Conservation (phyloP, 2,329 filamentous ascomycete species). For the Exophiala calicioides region DNA sequence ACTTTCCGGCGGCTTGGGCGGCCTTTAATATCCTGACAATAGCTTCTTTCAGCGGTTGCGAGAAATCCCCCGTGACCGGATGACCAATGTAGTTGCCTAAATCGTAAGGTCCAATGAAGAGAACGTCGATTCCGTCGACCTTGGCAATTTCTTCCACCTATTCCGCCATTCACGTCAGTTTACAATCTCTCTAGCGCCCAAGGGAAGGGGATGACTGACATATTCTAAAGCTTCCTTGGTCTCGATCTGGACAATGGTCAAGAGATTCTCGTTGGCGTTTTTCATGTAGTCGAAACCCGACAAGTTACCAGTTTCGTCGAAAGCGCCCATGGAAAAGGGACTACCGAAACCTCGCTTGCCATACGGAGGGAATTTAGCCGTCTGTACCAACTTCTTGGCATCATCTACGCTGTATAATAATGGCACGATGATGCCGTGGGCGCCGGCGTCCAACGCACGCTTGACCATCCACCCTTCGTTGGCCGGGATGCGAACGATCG, state of each 20-base stretch:
- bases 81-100: slow-evolving; percentile 60
- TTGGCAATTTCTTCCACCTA: slow-evolving; percentile 53
- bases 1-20: slow-evolving; percentile 55
- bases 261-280: slow-evolving; percentile 54
- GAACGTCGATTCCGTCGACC: slow-evolving; percentile 53
- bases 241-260: slow-evolving; percentile 52
- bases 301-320: slow-evolving; percentile 41
- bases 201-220: slow-evolving; percentile 30
- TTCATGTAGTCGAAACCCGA: slow-evolving; percentile 51
- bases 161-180: slow-evolving; percentile 8
- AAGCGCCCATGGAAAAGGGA: slow-evolving; percentile 54
- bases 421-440: slow-evolving; percentile 60
- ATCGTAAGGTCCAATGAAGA: slow-evolving; percentile 59
- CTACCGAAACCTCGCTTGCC: slow-evolving; percentile 59
- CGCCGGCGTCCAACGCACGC: slow-evolving; percentile 60
- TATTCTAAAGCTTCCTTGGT: slow-evolving; percentile 43
- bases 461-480: slow-evolving; percentile 66
- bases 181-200: neutral
- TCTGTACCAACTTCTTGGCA: slow-evolving; percentile 52
- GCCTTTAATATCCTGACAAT: slow-evolving; percentile 55
- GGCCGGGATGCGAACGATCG: slow-evolving; percentile 53
- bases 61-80: slow-evolving; percentile 51
- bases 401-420: slow-evolving; percentile 56
- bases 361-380: slow-evolving; percentile 58
- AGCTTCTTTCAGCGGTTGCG: slow-evolving; percentile 53